Conservation (phyloP, 495 filamentous ascomycete genomes). For the Venustampulla echinocandica region DNA sequence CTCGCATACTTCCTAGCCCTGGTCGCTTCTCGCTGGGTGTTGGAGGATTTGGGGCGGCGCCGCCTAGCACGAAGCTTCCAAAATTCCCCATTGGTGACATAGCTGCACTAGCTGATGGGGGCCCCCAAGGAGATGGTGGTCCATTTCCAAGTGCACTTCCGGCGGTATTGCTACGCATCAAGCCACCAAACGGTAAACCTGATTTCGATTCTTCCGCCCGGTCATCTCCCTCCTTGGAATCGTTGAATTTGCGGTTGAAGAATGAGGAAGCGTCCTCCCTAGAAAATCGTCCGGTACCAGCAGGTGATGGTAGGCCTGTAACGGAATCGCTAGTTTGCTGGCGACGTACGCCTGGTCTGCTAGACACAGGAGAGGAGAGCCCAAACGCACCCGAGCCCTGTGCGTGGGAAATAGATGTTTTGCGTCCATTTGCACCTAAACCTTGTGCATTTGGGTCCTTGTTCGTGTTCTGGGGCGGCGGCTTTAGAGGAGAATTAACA, state of each 20-base stretch:
- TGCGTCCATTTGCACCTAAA: constrained; percentile 55
- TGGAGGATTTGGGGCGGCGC: constrained; percentile 24
- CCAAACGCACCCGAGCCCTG: constrained; percentile 38
- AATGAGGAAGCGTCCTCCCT: constrained; percentile 46
- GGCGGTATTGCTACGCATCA: constrained; percentile 62
- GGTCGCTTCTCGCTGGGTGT: constrained; percentile 61
- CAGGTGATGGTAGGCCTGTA: constrained; percentile 45
- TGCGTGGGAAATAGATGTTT: constrained; percentile 62
- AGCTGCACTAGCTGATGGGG: constrained; percentile 45
- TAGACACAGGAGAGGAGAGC: constrained; percentile 52
- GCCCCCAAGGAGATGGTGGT: constrained; percentile 59
- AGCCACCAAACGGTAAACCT: constrained; percentile 47
- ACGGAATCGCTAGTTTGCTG: constrained; percentile 84
- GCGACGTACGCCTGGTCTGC: constrained; percentile 64
- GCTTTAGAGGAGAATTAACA: constrained; percentile 89
- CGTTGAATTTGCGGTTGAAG: constrained; percentile 64
- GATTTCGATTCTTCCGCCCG: constrained; percentile 41
- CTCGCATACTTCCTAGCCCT: constrained; percentile 56
- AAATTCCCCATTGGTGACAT: constrained; percentile 77
- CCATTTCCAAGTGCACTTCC: constrained; percentile 28
- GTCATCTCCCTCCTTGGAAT: constrained; percentile 50
- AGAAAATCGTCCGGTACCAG: constrained; percentile 36
- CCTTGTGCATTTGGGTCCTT: constrained; percentile 55
- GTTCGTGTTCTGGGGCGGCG: constrained; percentile 57
- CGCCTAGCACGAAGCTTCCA: constrained; percentile 63